phyloP scores from a whole-genome alignment of 2,329 filamentous ascomycete genomes.

The Fusarium verticillioides region DNA sequence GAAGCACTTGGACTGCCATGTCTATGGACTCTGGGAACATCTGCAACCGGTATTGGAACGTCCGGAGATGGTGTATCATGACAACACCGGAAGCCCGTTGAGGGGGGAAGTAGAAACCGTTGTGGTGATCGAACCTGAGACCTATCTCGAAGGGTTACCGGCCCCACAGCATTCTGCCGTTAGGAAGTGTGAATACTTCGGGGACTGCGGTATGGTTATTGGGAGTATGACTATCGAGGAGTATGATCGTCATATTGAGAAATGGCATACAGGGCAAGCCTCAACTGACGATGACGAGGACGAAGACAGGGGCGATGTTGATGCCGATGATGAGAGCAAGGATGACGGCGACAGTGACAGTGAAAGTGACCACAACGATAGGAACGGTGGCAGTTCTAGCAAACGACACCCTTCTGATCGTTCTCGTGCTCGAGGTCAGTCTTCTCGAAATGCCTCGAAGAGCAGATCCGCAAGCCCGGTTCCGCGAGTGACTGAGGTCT shows the following conservation, averaged over 20 bases:
- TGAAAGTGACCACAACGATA: too few relatives aligned
- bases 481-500: not conserved
- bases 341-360: not conserved
- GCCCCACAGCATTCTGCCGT: not conserved
- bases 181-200: constrained; percentile 25
- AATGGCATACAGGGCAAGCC: not conserved
- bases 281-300: not conserved
- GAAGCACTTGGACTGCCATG: constrained; percentile 39
- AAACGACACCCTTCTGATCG: not conserved
- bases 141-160: not conserved
- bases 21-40: constrained; percentile 33
- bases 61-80: not conserved
- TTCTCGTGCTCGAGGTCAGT: not conserved
- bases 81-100: not conserved
- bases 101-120: not conserved
- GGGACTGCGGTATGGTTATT: constrained; percentile 16
- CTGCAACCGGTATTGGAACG: not conserved
- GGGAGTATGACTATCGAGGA: constrained; percentile 17
- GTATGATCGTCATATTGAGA: constrained; percentile 6
- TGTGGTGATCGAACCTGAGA: not conserved
- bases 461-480: not conserved
- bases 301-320: not conserved
- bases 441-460: not conserved
- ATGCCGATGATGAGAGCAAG: not conserved
- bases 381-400: not conserved